phyloP scores from a whole-genome alignment of 768 basidiomycete genomes.

The Dioszegia hungarica region DNA sequence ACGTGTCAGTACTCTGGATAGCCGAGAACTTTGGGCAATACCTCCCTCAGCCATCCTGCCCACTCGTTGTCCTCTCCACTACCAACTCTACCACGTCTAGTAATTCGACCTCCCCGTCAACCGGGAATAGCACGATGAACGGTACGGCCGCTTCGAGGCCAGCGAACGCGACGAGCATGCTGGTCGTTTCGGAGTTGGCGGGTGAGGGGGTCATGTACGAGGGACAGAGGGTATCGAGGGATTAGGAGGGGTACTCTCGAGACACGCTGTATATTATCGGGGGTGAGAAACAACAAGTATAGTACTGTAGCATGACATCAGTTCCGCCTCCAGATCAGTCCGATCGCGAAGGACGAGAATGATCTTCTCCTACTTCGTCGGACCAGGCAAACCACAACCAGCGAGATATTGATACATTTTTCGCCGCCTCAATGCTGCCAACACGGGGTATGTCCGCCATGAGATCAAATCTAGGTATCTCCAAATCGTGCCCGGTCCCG shows the following conservation, averaged over 20 bases:
- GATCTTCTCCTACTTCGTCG: too few relatives aligned
- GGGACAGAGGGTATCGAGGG: not conserved
- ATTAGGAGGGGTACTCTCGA: not conserved
- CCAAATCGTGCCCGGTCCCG: too few relatives aligned
- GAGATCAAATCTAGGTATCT: too few relatives aligned
- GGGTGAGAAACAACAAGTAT: too few relatives aligned
- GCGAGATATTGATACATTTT: too few relatives aligned
- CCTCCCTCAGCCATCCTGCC: conserved; percentile 43
- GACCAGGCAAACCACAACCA: too few relatives aligned
- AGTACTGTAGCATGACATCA: too few relatives aligned
- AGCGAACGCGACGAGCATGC: not conserved
- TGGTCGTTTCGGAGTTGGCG: not conserved
- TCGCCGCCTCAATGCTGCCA: too few relatives aligned
- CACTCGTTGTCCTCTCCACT: conserved; percentile 36
- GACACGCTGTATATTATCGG: too few relatives aligned
- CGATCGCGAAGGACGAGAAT: too few relatives aligned
- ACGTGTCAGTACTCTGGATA: conserved; percentile 31
- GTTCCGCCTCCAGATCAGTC: too few relatives aligned
- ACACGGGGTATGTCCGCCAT: too few relatives aligned
- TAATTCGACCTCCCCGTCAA: conserved; percentile 17
- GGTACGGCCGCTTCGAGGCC: not conserved
- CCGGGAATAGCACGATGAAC: not conserved
- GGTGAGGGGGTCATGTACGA: not conserved
- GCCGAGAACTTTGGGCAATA: conserved; percentile 47
- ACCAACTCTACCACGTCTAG: not conserved